Evolutionary conservation across 192 early-diverging fungal genomes (phyloP).

Genomic region (Rhizophagus clarus): DNA sequence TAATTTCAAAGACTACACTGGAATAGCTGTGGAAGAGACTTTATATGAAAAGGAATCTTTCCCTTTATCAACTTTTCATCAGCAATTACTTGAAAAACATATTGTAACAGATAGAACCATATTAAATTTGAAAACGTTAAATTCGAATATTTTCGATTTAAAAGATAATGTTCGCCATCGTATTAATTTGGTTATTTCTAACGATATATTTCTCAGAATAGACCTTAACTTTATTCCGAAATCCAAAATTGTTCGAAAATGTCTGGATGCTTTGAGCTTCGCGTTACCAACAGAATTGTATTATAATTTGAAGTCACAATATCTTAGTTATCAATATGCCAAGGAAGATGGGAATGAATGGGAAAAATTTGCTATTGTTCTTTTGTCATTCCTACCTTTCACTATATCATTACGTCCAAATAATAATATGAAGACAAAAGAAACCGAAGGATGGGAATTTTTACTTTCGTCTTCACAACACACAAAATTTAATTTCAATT

Average conservation of each 20-base stretch:
- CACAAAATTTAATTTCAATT: conserved; percentile 20
- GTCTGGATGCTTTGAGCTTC: conserved; percentile 42
- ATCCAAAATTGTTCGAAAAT: conserved; percentile 42
- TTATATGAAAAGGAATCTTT: not conserved
- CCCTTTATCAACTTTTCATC: not conserved
- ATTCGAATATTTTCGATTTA: conserved; percentile 32
- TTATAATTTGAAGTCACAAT: conserved; percentile 38
- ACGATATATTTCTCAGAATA: conserved; percentile 33
- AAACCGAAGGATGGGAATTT: not conserved
- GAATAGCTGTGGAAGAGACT: not conserved
- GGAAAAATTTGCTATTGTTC: conserved; percentile 40
- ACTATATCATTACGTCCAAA: too few species aligned
- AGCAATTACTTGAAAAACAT: not conserved
- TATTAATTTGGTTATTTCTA: conserved; percentile 36
- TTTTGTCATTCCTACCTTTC: conserved; percentile 44
- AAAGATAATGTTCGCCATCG: conserved; percentile 45
- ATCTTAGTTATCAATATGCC: conserved; percentile 39
- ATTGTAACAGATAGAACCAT: not conserved
- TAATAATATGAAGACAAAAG: not conserved
- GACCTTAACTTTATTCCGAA: conserved; percentile 39
- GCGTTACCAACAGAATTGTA: conserved; percentile 39
- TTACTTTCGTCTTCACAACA: not conserved
- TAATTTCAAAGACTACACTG: not conserved
- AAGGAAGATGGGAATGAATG: conserved; percentile 36
- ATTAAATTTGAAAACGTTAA: not conserved